These are phyloP conservation scores for Aspergillus homomorphus DNA, from an alignment of 495 filamentous ascomycete genomes.

Conservation along the genomic window DNA sequence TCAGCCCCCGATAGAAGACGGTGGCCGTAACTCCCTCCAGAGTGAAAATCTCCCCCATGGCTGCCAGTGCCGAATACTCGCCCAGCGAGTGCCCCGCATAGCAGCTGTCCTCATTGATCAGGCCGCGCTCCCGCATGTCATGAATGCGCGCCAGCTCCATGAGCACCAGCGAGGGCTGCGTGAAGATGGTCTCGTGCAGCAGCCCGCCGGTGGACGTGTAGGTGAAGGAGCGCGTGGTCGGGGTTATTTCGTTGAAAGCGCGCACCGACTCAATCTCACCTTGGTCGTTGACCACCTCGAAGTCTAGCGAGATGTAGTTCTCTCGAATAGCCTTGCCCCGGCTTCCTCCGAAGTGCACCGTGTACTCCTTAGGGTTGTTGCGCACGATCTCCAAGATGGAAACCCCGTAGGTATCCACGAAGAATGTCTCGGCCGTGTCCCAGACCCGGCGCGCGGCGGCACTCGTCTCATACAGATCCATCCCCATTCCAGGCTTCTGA, in stretches of 20 bases:
- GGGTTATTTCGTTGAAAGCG: background rate
- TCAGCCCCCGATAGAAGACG: slow-evolving; percentile 7
- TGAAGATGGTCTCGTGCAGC: slow-evolving; percentile 2
- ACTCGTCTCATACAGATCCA: background rate
- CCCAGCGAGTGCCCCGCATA: slow-evolving; percentile 9
- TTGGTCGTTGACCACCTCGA: background rate
- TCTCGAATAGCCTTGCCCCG: background rate
- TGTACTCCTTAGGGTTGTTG: slow-evolving; percentile 2
- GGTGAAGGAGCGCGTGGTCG: slow-evolving; percentile 1
- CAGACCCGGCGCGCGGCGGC: background rate
- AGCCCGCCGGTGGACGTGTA: background rate
- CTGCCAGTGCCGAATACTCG: slow-evolving; percentile 1
- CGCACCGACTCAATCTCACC: background rate
- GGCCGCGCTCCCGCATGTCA: background rate
- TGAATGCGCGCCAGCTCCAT: slow-evolving; percentile 5
- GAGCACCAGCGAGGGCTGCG: slow-evolving; percentile 6
- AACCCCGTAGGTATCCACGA: background rate
- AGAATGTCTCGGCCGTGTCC: background rate
- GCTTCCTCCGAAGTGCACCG: background rate
- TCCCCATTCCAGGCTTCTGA: slow-evolving; percentile 1
- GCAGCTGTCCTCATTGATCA: background rate
- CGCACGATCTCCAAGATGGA: slow-evolving; percentile 1
- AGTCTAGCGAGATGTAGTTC: slow-evolving; percentile 1
- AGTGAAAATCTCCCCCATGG: background rate
- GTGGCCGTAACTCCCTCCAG: background rate